Evolutionary conservation across 73 alveolate species (phyloP).

Genomic region (Paramecium biaurelia): DNA sequence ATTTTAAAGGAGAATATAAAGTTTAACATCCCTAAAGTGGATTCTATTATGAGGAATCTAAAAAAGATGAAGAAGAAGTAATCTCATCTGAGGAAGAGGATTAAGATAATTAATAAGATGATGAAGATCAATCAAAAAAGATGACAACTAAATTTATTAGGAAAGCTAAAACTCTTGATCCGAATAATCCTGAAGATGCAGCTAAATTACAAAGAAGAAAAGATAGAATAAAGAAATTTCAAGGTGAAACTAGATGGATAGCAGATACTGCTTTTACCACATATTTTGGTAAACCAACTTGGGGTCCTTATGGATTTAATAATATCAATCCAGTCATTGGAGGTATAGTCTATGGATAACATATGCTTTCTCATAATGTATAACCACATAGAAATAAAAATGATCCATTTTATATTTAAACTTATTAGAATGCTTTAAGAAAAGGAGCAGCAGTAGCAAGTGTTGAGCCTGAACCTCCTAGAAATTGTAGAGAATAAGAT

Average conservation of each 20-base stretch:
- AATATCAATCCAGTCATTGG: constrained; percentile 95
- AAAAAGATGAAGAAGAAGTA: neutral
- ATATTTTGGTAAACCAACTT: constrained; percentile 97
- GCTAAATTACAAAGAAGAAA: constrained; percentile 55
- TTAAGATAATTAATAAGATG: neutral
- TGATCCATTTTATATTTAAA: constrained; percentile 88
- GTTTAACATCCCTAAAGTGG: neutral
- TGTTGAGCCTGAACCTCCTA: constrained; percentile 78
- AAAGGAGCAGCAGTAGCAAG: constrained; percentile 73
- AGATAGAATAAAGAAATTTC: constrained; percentile 77
- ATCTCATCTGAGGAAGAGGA: neutral
- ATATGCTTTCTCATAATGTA: constrained; percentile 92
- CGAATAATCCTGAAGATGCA: constrained; percentile 51
- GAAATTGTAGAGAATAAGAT: constrained; percentile 81
- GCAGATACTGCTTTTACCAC: constrained; percentile 94
- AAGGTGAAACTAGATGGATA: constrained; percentile 95
- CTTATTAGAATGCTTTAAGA: constrained; percentile 86
- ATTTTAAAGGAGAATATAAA: constrained; percentile 21
- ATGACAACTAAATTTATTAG: constrained; percentile 25
- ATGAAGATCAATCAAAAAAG: neutral
- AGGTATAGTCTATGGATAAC: constrained; percentile 93
- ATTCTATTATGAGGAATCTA: constrained; percentile 1
- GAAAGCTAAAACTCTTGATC: constrained; percentile 54
- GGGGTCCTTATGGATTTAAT: constrained; percentile 93
- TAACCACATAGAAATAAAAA: constrained; percentile 92